Percentiles rank a stretch among this genome's conserved stretches.
Evolutionary conservation across 352 stramenopile genomes (phyloP).

Genomic region (Globisporangium lucens): DNA sequence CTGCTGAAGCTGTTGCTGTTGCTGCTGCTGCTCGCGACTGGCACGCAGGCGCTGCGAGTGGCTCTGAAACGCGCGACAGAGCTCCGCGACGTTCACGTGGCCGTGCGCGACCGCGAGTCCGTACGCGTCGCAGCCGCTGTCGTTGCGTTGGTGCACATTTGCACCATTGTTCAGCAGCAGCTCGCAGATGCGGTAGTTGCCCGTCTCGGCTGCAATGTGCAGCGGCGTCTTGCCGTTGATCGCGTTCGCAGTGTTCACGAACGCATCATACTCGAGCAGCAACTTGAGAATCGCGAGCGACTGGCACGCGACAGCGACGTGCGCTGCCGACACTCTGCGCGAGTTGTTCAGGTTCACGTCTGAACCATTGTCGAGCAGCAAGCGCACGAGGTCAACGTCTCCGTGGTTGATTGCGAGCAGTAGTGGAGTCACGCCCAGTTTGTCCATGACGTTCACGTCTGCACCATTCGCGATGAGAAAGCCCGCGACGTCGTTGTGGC

Average conservation of each 20-base stretch:
- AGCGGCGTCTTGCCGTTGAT: slow-evolving; percentile 54
- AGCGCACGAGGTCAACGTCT: slow-evolving; percentile 37
- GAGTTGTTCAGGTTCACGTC: slow-evolving; percentile 48
- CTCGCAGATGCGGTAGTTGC: slow-evolving; percentile 47
- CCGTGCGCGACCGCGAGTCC: slow-evolving; percentile 14
- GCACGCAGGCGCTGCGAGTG: slow-evolving; percentile 7
- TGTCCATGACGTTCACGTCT: slow-evolving; percentile 36
- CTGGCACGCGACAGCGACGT: slow-evolving; percentile 49
- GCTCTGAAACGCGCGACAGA: slow-evolving; percentile 17
- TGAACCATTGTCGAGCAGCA: slow-evolving; percentile 43
- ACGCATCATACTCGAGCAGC: slow-evolving; percentile 42
- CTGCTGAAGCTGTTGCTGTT: not conserved
- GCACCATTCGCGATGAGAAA: slow-evolving; percentile 44
- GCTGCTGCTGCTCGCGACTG: slow-evolving; percentile 13
- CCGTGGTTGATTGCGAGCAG: slow-evolving; percentile 47
- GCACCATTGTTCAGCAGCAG: slow-evolving; percentile 30
- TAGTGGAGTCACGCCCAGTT: slow-evolving; percentile 45
- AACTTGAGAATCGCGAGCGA: slow-evolving; percentile 34
- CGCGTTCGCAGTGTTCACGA: slow-evolving; percentile 44
- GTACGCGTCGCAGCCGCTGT: slow-evolving; percentile 15
- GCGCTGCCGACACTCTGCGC: slow-evolving; percentile 42
- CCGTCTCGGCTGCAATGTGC: slow-evolving; percentile 51
- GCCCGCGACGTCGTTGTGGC: slow-evolving; percentile 41
- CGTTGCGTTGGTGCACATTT: slow-evolving; percentile 18
- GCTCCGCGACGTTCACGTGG: slow-evolving; percentile 18